A percentile compares a stretch with the other conserved stretches of the same genome.
phyloP scores from a whole-genome alignment of 371 early-diverging fungal species.

The Dichotomocladium elegans region DNA sequence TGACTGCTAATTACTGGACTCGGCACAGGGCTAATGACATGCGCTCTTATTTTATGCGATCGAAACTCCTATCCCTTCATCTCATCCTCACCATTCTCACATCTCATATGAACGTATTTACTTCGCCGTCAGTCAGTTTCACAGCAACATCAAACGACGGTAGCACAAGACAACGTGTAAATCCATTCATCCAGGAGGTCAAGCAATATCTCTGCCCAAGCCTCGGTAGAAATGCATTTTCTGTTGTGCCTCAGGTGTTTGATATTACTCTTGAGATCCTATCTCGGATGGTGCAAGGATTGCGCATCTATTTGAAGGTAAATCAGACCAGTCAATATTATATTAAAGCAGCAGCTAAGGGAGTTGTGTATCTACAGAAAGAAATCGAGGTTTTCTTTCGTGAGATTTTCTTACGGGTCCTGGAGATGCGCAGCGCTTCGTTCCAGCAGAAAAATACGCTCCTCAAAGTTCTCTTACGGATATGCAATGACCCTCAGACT shows the following conservation, averaged over 20 bases:
- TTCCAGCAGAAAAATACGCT: constrained; percentile 50
- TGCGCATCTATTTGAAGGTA: constrained; percentile 70
- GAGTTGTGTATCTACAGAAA: constrained; percentile 16
- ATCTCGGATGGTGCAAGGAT: constrained; percentile 65
- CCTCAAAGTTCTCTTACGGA: constrained; percentile 38
- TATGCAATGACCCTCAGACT: constrained; percentile 77
- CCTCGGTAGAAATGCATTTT: constrained; percentile 75
- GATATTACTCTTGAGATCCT: constrained; percentile 82
- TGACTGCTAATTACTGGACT: not conserved
- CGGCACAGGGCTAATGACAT: constrained; percentile 40
- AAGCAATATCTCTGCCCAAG: constrained; percentile 83
- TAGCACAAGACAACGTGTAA: constrained; percentile 13
- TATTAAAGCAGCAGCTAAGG: not conserved
- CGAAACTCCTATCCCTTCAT: constrained; percentile 61
- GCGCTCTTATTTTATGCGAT: constrained; percentile 57
- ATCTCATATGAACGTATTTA: constrained; percentile 56
- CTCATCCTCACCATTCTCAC: constrained; percentile 55
- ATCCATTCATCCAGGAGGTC: constrained; percentile 74
- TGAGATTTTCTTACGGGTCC: constrained; percentile 66
- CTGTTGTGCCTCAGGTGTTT: constrained; percentile 75
- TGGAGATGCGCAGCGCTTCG: constrained; percentile 62
- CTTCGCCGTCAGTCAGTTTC: constrained; percentile 37
- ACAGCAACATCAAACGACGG: constrained; percentile 20
- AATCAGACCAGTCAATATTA: too few relatives aligned
- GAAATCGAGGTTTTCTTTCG: constrained; percentile 76